phyloP scores from a whole-genome alignment of 306 rosid species.

The Hippophae gyantsensis region DNA sequence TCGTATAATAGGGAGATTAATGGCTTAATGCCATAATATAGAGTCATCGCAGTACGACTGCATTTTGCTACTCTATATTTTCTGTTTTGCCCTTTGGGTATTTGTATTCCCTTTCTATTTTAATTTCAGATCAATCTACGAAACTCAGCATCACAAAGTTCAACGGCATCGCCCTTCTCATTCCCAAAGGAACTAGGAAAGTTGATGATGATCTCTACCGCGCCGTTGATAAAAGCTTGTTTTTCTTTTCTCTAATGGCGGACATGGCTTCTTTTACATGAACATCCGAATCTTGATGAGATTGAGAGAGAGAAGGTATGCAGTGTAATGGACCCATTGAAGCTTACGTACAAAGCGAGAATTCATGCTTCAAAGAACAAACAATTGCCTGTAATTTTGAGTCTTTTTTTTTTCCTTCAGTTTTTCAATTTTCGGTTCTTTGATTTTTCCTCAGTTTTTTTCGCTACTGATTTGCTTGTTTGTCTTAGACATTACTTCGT shows the following conservation, averaged over 20 bases:
- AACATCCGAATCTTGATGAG: conserved; percentile 74
- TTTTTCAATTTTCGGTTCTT: too few species aligned
- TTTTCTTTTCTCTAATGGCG: not conserved
- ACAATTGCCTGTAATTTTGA: conserved; percentile 49
- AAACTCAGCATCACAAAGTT: conserved; percentile 66
- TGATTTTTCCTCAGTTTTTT: too few species aligned
- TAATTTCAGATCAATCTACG: not conserved
- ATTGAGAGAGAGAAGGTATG: conserved; percentile 80
- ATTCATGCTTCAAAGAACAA: conserved; percentile 86
- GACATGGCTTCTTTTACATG: conserved; percentile 19
- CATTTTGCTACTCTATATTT: too few species aligned
- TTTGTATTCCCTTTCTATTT: too few species aligned
- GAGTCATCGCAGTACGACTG: too few species aligned
- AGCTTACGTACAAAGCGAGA: conserved; percentile 71
- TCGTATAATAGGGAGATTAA: too few species aligned
- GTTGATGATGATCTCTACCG: conserved; percentile 76
- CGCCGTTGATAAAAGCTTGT: conserved; percentile 1
- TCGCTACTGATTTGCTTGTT: too few species aligned
- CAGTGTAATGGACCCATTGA: conserved; percentile 76
- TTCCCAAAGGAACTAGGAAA: conserved; percentile 56
- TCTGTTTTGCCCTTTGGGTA: too few species aligned
- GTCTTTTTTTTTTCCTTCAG: too few species aligned
- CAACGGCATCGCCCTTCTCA: conserved; percentile 54
- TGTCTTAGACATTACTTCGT: too few species aligned
- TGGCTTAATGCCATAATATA: too few species aligned